phyloP scores from a whole-genome alignment of 2,329 filamentous ascomycete genomes.

The Aspergillus transmontanensis region DNA sequence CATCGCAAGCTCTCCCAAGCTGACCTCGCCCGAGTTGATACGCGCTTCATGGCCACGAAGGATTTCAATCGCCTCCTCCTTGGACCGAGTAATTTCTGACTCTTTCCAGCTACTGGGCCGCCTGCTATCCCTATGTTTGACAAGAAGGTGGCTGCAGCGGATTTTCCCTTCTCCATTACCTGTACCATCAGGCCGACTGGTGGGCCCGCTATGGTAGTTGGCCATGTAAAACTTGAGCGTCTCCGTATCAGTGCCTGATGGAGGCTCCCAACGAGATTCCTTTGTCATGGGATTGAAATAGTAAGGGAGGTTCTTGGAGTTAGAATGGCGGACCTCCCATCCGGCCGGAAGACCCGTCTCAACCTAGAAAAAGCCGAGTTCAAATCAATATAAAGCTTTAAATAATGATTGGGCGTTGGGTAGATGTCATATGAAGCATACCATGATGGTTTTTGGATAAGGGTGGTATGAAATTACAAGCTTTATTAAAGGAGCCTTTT shows the following conservation, averaged over 20 bases:
- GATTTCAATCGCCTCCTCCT: conserved; percentile 81
- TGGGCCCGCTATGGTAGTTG: conserved; percentile 69
- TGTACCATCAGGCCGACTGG: conserved; percentile 32
- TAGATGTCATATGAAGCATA: not conserved
- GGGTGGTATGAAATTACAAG: not conserved
- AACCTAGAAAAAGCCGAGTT: conserved; percentile 47
- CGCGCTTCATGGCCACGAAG: conserved; percentile 73
- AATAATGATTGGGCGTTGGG: not conserved
- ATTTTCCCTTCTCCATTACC: conserved; percentile 75
- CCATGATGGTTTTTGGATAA: conserved; percentile 13
- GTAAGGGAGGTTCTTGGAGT: conserved; percentile 98
- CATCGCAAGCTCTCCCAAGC: conserved; percentile 79
- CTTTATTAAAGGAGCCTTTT: not conserved
- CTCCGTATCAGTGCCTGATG: conserved; percentile 82
- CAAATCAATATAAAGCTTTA: conserved; percentile 12
- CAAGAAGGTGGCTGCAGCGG: conserved; percentile 84
- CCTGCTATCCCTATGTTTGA: conserved; percentile 89
- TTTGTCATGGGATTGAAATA: conserved; percentile 91
- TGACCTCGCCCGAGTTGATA: conserved; percentile 70
- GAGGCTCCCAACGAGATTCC: conserved; percentile 94
- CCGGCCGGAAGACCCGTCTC: conserved; percentile 79
- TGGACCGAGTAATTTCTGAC: conserved; percentile 81
- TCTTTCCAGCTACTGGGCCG: conserved; percentile 93
- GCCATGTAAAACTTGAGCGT: conserved; percentile 95
- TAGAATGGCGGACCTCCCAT: conserved; percentile 97